These are phyloP conservation scores for Candida sojae DNA, from an alignment of 1,139 yeast genomes.

Conservation along the genomic window DNA sequence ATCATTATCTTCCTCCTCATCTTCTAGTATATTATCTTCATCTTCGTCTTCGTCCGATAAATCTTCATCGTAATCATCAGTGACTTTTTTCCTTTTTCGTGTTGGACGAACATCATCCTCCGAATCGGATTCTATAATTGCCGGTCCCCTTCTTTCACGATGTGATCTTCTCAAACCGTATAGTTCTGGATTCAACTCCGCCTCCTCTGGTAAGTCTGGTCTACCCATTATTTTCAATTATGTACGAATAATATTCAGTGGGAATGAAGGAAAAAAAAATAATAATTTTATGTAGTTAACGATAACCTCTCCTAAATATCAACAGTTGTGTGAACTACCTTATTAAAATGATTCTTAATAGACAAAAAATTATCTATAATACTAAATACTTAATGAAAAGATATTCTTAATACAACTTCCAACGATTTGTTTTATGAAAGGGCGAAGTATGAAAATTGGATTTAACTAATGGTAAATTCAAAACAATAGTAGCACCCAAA, in stretches of 20 bases:
- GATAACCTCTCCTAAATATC: background rate
- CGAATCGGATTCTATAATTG: slow-evolving; percentile 43
- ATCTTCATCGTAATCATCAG: slow-evolving; percentile 28
- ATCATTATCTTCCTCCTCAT: slow-evolving; percentile 32
- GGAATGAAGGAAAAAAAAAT: background rate
- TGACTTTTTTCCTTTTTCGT: slow-evolving; percentile 19
- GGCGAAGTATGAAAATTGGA: background rate
- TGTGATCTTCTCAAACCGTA: slow-evolving; percentile 90
- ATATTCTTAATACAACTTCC: too few species aligned
- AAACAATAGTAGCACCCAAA: background rate
- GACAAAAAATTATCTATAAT: background rate
- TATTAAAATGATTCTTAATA: background rate
- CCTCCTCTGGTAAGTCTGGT: slow-evolving; percentile 36
- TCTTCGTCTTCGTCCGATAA: slow-evolving; percentile 28
- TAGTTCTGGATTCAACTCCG: slow-evolving; percentile 73
- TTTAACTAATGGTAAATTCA: background rate
- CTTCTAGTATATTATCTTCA: slow-evolving; percentile 30
- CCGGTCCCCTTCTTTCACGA: slow-evolving; percentile 56
- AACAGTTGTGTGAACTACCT: background rate
- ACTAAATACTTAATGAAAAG: too few species aligned
- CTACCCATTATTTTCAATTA: slow-evolving; percentile 10
- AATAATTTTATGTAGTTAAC: background rate
- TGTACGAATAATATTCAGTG: background rate
- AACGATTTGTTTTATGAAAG: background rate
- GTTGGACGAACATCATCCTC: slow-evolving; percentile 20